These are phyloP conservation scores for Volvox reticuliferus DNA, from an alignment of 139 green algal genomes.

Conservation along the genomic window DNA sequence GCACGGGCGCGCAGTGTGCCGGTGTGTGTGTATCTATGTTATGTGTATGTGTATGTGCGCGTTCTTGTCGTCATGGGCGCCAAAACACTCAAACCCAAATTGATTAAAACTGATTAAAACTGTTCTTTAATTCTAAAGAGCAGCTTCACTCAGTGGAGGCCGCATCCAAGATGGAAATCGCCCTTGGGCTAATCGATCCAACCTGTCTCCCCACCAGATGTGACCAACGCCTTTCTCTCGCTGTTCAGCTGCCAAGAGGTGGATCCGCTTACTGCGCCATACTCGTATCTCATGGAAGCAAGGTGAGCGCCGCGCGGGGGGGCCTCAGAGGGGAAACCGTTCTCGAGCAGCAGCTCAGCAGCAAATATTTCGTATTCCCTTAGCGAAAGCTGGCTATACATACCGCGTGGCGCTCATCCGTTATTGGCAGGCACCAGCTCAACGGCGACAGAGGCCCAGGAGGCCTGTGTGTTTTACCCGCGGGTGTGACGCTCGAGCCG, in stretches of 20 bases:
- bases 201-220: not conserved
- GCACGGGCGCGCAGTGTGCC: not conserved
- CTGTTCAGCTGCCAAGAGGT: constrained; percentile 4
- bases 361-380: too few species aligned
- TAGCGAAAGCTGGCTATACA: too few species aligned
- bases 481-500: not conserved
- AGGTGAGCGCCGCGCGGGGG: not conserved
- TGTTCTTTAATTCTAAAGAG: not conserved
- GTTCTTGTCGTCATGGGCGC: not conserved
- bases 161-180: not conserved
- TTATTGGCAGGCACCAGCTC: not conserved
- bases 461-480: not conserved
- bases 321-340: not conserved
- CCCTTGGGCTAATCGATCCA: not conserved
- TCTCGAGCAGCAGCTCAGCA: too few species aligned
- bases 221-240: constrained; percentile 3
- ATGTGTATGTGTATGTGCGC: too few species aligned
- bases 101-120: not conserved
- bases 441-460: not conserved
- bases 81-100: too few species aligned
- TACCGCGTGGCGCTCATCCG: too few species aligned
- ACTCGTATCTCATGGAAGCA: not conserved
- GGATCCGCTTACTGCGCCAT: not conserved
- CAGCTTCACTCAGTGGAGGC: not conserved
- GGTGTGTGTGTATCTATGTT: not conserved